Base-by-base conservation (phyloP, 1,284 basidiomycete species). In the Hymenochaete sp. region DNA sequence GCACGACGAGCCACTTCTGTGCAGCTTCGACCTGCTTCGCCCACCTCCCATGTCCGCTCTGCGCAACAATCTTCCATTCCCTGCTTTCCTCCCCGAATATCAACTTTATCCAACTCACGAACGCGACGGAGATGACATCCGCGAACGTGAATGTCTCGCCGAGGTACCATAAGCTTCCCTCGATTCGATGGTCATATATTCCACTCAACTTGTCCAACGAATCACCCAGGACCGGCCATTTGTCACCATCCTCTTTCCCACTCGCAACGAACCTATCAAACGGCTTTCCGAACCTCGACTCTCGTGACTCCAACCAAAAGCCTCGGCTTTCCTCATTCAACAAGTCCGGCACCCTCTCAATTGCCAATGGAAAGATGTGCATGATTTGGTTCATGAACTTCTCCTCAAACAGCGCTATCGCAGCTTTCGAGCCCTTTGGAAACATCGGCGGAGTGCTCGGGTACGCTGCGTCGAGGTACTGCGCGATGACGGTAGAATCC, bases 1-100 rank as follows among this genome's bases (percentile, higher is more conserved):
- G n/a, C n/a, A n/a, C n/a, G n/a, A n/a, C n/a, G n/a, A n/a, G n/a
- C n/a, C n/a, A n/a, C n/a, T 47, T 29, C 40, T 50, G 28, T 19
- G 45, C 40, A 22, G 40, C 35, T 4, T 51, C 36, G 13, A 51
- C 16, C 3, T 47, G 28, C 22, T 44, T 44, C 22, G 44, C 29
- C 40, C 41, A 27, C 59, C 65, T 62, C 18, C 66, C 67, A 37
- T 62, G 62, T n/a, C 67, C 66, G 55, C 67, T 67, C 40, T 53
- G 65, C 22, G 35, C 35, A 4, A 51, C 26, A 28, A 18, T 25
- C 24, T 44, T 47, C 49, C 49, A 51, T 14, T 47, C 49, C 8
- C 44, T 21, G 32, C 39, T 42, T 14, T 50, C 48, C 6, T 38
- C 25, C 10, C 45, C 45, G 7, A 47, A 24, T 10, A 64, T 66